A percentile compares a stretch with the other conserved stretches of the same genome.
Conservation (phyloP, 1,139 yeast genomes). For the Candida mesenterica region DNA sequence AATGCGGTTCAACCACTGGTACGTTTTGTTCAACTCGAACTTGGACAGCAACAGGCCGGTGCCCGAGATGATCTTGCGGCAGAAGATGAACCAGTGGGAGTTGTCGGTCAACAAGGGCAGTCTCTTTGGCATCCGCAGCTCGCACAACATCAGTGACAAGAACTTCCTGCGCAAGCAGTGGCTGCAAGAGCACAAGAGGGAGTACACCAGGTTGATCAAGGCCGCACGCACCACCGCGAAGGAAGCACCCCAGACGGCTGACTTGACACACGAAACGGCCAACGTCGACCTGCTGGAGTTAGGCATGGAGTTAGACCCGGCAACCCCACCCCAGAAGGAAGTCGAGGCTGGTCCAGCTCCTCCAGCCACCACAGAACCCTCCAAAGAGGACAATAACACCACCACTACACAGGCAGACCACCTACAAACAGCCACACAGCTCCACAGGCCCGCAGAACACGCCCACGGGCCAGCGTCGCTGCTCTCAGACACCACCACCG, state of each 20-base stretch:
- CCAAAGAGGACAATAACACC: too few species aligned
- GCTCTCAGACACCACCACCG: too few species aligned
- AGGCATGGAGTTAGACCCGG: too few species aligned
- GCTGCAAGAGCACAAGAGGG: constrained; percentile 48
- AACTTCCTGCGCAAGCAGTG: constrained; percentile 48
- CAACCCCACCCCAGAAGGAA: too few species aligned
- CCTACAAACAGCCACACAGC: too few species aligned
- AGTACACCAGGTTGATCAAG: constrained; percentile 50
- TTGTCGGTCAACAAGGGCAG: constrained; percentile 26
- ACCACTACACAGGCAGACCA: too few species aligned
- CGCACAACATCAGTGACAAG: constrained; percentile 35
- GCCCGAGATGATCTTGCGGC: constrained; percentile 51
- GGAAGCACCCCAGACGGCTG: constrained; percentile 2
- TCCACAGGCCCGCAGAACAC: too few species aligned
- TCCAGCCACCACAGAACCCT: too few species aligned
- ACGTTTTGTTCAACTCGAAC: constrained; percentile 79
- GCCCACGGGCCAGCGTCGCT: too few species aligned
- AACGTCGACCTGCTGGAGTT: too few species aligned
- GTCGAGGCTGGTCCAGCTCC: too few species aligned
- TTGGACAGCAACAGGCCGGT: constrained; percentile 73
- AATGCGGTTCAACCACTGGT: constrained; percentile 73
- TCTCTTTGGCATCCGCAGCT: constrained; percentile 25
- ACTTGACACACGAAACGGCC: not conserved
- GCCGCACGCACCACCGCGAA: constrained; percentile 39
- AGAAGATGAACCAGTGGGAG: constrained; percentile 72